Evolutionary conservation across 345 rosid genomes (phyloP).

Genomic region (Brassica carinata): DNA sequence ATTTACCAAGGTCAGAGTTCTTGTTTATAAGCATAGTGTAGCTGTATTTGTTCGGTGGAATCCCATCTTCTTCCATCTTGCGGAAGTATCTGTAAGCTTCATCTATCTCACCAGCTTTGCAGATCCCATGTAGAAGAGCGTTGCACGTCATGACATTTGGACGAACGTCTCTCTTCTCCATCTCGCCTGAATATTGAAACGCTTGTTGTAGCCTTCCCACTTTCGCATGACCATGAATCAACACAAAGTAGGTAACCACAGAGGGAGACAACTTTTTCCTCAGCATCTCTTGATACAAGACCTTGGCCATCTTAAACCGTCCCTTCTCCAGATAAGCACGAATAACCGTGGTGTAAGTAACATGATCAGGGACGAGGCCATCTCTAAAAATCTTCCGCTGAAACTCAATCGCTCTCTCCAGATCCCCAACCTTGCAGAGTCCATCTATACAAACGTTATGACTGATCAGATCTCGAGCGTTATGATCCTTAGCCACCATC

Average conservation of each 20-base stretch:
- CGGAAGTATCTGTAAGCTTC: slow-evolving; percentile 56
- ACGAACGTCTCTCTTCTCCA: slow-evolving; percentile 54
- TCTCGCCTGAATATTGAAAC: slow-evolving; percentile 53
- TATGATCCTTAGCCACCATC: slow-evolving; percentile 50
- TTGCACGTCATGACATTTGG: slow-evolving; percentile 76
- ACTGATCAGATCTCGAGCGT: slow-evolving; percentile 51
- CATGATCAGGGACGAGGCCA: slow-evolving; percentile 62
- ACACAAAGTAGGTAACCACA: slow-evolving; percentile 66
- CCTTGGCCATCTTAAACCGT: slow-evolving; percentile 50
- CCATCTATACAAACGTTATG: slow-evolving; percentile 63
- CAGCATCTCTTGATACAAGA: slow-evolving; percentile 54
- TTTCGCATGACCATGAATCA: slow-evolving; percentile 69
- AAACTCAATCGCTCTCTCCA: slow-evolving; percentile 49
- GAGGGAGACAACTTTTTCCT: slow-evolving; percentile 55
- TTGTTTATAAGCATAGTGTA: slow-evolving; percentile 72
- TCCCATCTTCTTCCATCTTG: slow-evolving; percentile 61
- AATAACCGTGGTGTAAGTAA: slow-evolving; percentile 66
- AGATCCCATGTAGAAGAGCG: slow-evolving; percentile 63
- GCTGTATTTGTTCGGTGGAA: slow-evolving; percentile 64
- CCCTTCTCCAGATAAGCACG: slow-evolving; percentile 59
- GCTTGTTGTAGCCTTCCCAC: slow-evolving; percentile 59
- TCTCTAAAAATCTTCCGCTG: slow-evolving; percentile 52
- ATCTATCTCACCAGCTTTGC: slow-evolving; percentile 54
- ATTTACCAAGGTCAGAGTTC: slow-evolving; percentile 50
- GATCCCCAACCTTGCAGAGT: slow-evolving; percentile 51